A percentile compares a stretch with the other conserved stretches of the same genome.
phyloP scores from a whole-genome alignment of 306 rosid species.

The Sesbania bispinosa region DNA sequence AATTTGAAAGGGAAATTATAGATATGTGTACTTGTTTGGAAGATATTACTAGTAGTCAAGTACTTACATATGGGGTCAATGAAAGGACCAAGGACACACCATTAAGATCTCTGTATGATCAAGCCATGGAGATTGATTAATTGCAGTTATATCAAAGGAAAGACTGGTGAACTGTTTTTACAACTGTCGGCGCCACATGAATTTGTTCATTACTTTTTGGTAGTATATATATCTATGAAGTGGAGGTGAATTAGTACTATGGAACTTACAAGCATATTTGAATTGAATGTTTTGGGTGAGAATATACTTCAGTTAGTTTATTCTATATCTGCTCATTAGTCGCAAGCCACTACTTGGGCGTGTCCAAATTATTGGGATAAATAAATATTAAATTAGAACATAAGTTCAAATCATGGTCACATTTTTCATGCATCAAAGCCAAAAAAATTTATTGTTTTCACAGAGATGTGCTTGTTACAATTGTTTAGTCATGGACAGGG shows the following conservation, averaged over 20 bases:
- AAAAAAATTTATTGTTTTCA: too few species aligned
- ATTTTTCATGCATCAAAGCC: too few species aligned
- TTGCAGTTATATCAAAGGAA: neutral
- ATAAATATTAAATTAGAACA: neutral
- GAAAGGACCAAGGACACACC: conserved; percentile 18
- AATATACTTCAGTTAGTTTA: too few species aligned
- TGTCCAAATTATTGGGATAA: neutral
- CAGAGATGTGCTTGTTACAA: too few species aligned
- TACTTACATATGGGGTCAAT: conserved; percentile 24
- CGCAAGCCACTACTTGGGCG: neutral
- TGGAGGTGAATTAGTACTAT: neutral
- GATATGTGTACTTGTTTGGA: conserved; percentile 24
- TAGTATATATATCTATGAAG: neutral
- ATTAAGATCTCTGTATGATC: too few species aligned
- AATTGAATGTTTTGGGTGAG: neutral
- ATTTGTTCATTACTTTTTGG: neutral
- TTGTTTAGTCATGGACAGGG: too few species aligned
- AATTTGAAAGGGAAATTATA: neutral
- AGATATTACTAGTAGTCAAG: conserved; percentile 20
- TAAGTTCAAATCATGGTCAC: neutral
- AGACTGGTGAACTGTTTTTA: conserved; percentile 2
- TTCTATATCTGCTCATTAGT: neutral
- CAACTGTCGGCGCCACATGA: conserved; percentile 29
- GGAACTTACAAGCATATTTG: neutral
- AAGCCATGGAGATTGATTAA: too few species aligned